Evolutionary conservation across 2,329 filamentous ascomycete genomes (phyloP), one percentile per base, ranked within the genome.

Genomic region (Microsporum ferrugineum): DNA sequence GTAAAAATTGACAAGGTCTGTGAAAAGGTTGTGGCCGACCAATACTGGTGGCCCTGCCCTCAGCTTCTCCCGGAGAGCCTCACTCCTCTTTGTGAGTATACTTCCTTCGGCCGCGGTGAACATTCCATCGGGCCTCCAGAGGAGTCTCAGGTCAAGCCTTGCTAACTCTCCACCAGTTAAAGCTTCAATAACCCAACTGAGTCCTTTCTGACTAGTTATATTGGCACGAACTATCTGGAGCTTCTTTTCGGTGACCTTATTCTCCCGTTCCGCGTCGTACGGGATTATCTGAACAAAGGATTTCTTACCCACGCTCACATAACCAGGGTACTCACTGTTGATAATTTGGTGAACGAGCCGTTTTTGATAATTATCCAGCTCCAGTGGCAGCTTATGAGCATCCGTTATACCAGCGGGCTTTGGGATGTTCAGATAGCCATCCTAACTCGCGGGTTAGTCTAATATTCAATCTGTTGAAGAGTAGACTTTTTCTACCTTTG

Each of bases 311-410:
- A 74, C 68, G 2, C 76, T 73, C 36, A 73, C 73, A 51, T 79
- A 65, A 27, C 63, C 65, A 0, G 76, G 75, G 60, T 75, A 88
- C 65, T 88, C 84, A 12, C 78, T 79, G 10, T 83, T 78, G n/a
- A 88, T 78, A 10, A 87, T 75, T 66, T 88, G 84, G 67, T 88
- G 82, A 0, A 88, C 78, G 4, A 88, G 75, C 38, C 83, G 78
- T 69, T 85, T 83, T 68, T 88, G 84, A 66, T 82, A 87, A 0
- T 79, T 77, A 63, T 79, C 83, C 31, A 85, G 68, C 0, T 43
- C 61, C 62, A 3, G 58, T 61, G n/a, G 71, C 7, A 55, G 70
- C 45, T 72, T 63, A 38, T 57, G 29, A 10, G 60, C 60, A 10
- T 58, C 63, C 39, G 70, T 55, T 31, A 63, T 65, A 60, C 59